phyloP scores from a whole-genome alignment of 306 rosid species.

The Albizia julibrissin region DNA sequence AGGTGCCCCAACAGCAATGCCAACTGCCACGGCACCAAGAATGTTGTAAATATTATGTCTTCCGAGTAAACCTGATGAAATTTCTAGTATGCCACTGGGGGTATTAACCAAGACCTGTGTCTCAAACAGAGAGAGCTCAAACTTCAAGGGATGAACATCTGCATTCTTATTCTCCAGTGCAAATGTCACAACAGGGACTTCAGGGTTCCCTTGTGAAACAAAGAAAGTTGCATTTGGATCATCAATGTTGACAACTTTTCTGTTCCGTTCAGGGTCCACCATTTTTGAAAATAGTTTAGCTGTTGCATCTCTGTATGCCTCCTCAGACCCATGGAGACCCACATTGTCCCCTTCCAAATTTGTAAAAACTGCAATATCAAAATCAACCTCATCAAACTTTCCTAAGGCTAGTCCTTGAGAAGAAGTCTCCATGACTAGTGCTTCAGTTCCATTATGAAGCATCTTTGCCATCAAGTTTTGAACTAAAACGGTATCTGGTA shows the following conservation, averaged over 20 bases:
- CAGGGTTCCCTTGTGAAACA: slow-evolving; percentile 67
- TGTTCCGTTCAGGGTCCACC: slow-evolving; percentile 85
- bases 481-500: slow-evolving; percentile 73
- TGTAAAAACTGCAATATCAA: slow-evolving; percentile 85
- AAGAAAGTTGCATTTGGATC: slow-evolving; percentile 76
- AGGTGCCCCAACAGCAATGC: slow-evolving; percentile 97
- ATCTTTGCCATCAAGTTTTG: slow-evolving; percentile 94
- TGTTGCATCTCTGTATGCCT: slow-evolving; percentile 62
- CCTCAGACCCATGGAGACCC: slow-evolving; percentile 56
- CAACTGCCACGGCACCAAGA: slow-evolving; percentile 91
- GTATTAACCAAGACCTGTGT: slow-evolving; percentile 94
- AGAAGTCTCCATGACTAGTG: slow-evolving; percentile 77
- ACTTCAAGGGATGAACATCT: slow-evolving; percentile 82
- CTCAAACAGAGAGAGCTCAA: slow-evolving; percentile 93
- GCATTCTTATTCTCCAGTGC: slow-evolving; percentile 87
- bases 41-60: slow-evolving; percentile 88
- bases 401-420: slow-evolving; percentile 59
- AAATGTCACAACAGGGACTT: slow-evolving; percentile 82
- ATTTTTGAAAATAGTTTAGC: slow-evolving; percentile 74
- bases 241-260: slow-evolving; percentile 90
- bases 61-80: slow-evolving; percentile 92
- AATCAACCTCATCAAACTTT: slow-evolving; percentile 81
- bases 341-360: slow-evolving; percentile 63
- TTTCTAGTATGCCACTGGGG: slow-evolving; percentile 89
- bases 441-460: slow-evolving; percentile 92